Base-by-base conservation (phyloP, 768 basidiomycete genomes). In the Boletales sp. region DNA sequence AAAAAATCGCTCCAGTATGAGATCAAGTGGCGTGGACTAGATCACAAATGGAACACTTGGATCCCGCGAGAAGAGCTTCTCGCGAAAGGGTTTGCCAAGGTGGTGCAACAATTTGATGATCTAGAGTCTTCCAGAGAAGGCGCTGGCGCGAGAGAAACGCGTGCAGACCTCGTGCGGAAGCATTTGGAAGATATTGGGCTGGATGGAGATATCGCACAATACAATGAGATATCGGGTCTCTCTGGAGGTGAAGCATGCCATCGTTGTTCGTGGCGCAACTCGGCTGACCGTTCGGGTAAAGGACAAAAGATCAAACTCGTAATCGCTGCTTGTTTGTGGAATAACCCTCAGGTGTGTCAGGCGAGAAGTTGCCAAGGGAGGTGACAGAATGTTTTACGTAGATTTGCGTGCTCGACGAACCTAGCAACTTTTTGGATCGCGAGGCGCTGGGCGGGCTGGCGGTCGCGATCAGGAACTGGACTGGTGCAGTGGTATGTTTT, bases 221-320 rank as follows among this genome's bases (percentile, higher is more conserved):
- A 98, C 72, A 95, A 96, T 63, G 94, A 98, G 72, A 94, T 97
- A 63, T 81, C 83, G 33, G 94, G 95, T 35, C 74, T 97, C 40
- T 94, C 91, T 15, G 95, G 95, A 70, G 94, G 94, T 84, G 64
- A 57, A 74, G 55, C 15, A 36, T 50, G 44, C 12, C 53, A 18
- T 46, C 25, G 25, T 28, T 28, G 40, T 36, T 39, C 44, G 49
- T 58, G 59, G 46, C 49, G 33, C 38, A 34, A 50, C 21, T 50
- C 40, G 39, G 46, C 30, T 59, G 48, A 55, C 53, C 47, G 46
- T 44, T 54, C 28, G 51, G 48, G n/a, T 45, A 49, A 49, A 88
- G 86, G 87, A 53, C 94, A 98, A 69, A 97, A 98, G 72, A 96
- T 98, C 73, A 96, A 98, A 74, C 78, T 93, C 40, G 92, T 94